Base-by-base conservation (phyloP, 2,329 filamentous ascomycete genomes). In the Aspergillus sp. region DNA sequence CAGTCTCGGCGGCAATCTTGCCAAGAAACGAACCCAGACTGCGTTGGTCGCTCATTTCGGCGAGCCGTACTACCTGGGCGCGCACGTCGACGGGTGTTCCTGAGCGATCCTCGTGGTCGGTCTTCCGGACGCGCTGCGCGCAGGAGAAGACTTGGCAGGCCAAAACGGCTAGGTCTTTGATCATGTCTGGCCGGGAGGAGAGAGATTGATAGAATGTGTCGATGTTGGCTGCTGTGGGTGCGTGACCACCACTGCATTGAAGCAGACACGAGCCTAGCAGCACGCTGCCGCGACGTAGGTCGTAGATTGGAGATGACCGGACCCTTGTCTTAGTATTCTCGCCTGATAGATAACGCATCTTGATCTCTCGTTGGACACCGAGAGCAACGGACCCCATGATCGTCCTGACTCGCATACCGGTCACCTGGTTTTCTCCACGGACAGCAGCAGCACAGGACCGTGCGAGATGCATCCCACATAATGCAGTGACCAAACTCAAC, bases 391-490 rank as follows among this genome's bases (percentile, higher is more conserved):
- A 48, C 7, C 41, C 50, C 27, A 67, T 50, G 7, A 61, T 53
- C 29, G 59, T 50, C 29, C 57, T 50, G 29, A 63, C 58, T 47
- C 58, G 59, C 9, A 55, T 49, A 8, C 57, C 55, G 30, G 6
- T 42, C 29, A 29, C 41, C 47, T 9, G 56, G 52, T 9, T 33
- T 41, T 4, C 41, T 42, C 41, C 50, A 47, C 7, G 48, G 28
- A 7, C 19, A 19, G 54, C 49, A 42, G 59, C 55, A 47, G 59
- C 61, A 28, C 65, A 59, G 45, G 59, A 61, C 26, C 64, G 60
- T 30, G 64, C 60, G 35, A 66, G 61, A 44, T 62, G 61, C 59
- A 68, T 67, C 10, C 64, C 63, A 42, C 65, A 68, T 34, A 68
- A 52, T 5, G 62, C 64, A 35, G 58, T 58, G 30, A 67, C 48